A percentile compares a stretch with the other conserved stretches of the same genome.
Conservation (phyloP, 768 basidiomycete species). For the Kwoniella sp. region DNA sequence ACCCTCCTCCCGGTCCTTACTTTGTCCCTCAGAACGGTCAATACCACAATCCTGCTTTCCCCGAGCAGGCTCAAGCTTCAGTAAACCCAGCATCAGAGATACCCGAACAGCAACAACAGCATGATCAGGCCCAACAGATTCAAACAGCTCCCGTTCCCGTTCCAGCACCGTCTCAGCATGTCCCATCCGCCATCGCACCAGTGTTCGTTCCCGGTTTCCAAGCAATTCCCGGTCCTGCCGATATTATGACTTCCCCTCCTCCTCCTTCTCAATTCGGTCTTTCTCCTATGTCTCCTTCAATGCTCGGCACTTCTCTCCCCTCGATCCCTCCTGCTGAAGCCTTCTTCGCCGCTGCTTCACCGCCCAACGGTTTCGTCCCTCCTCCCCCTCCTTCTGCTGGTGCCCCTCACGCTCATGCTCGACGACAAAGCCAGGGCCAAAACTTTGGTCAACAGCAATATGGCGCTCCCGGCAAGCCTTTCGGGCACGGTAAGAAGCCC, state of each 20-base stretch:
- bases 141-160: slow-evolving; percentile 7
- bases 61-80: slow-evolving; percentile 14
- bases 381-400: slow-evolving; percentile 8
- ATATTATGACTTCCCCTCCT: slow-evolving; percentile 23
- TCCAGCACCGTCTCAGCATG: slow-evolving; percentile 16
- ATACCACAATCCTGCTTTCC: slow-evolving; percentile 23
- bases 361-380: slow-evolving; percentile 23
- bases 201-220: slow-evolving; percentile 30
- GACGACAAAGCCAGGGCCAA: slow-evolving; percentile 42
- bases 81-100: slow-evolving; percentile 25
- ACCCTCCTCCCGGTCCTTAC: slow-evolving; percentile 21
- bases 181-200: slow-evolving; percentile 31
- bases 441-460: slow-evolving; percentile 20
- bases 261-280: slow-evolving; percentile 32
- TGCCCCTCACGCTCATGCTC: slow-evolving; percentile 9
- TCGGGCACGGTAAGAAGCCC: slow-evolving; percentile 51
- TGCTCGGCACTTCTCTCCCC: slow-evolving; percentile 40
- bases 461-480: slow-evolving; percentile 28
- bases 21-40: slow-evolving; percentile 17
- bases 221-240: slow-evolving; percentile 9
- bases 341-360: slow-evolving; percentile 45
- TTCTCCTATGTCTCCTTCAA: slow-evolving; percentile 46
- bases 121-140: slow-evolving; percentile 26
- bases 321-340: slow-evolving; percentile 45
- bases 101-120: slow-evolving; percentile 29